A percentile compares a stretch with the other conserved stretches of the same genome.
phyloP scores from a whole-genome alignment of 1,284 basidiomycete genomes.

The Singerocomus inundabilis region DNA sequence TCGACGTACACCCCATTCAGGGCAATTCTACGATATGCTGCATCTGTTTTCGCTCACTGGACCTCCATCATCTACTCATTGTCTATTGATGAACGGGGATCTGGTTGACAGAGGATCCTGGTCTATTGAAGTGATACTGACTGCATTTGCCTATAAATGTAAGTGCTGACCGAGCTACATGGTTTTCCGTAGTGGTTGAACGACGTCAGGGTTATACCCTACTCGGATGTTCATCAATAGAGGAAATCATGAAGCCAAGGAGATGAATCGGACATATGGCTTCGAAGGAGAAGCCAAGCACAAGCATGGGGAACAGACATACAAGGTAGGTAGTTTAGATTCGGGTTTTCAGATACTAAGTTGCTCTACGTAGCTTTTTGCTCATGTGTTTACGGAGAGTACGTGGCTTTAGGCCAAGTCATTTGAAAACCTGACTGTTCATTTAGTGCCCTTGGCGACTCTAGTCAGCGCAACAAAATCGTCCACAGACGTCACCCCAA shows the following conservation, averaged over 20 bases:
- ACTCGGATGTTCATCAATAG: conserved; percentile 87
- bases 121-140: conserved; percentile 95
- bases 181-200: conserved; percentile 14
- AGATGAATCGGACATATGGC: conserved; percentile 87
- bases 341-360: conserved; percentile 10
- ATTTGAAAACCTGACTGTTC: conserved; percentile 5
- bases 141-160: conserved; percentile 97
- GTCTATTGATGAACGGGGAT: conserved; percentile 92
- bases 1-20: conserved; percentile 38
- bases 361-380: conserved; percentile 65
- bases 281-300: conserved; percentile 97
- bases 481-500: conserved; percentile 44
- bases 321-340: conserved; percentile 54
- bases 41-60: conserved; percentile 88
- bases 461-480: conserved; percentile 74
- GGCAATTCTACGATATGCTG: conserved; percentile 93
- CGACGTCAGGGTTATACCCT: conserved; percentile 77
- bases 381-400: conserved; percentile 89
- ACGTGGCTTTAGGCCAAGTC: conserved; percentile 30
- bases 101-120: conserved; percentile 97
- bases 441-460: conserved; percentile 84
- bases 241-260: conserved; percentile 96
- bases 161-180: conserved; percentile 24
- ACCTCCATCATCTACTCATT: conserved; percentile 77
- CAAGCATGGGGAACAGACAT: conserved; percentile 91